Conservation (phyloP, 352 stramenopile genomes). For the Phytophthora boehmeriae region DNA sequence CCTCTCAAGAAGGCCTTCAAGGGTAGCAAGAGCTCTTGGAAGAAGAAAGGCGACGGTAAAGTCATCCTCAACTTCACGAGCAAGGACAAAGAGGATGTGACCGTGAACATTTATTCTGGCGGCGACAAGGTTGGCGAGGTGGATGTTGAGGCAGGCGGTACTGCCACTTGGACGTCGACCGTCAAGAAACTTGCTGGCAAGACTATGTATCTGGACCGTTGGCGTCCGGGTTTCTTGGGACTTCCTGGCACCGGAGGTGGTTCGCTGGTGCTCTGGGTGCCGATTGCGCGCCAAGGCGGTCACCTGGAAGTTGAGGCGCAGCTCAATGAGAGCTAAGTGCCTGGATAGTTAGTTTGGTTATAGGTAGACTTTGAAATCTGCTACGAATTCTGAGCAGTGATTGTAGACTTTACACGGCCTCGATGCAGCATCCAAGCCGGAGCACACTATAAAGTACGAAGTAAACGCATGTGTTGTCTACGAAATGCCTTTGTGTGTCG, state of each 20-base stretch:
- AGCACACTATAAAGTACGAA: no score
- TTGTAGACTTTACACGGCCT: no score
- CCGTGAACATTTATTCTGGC: conserved; percentile 19
- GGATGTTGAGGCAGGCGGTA: conserved; percentile 8
- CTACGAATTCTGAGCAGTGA: no score
- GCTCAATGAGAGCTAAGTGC: background rate
- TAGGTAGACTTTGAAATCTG: no score
- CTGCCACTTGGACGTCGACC: conserved; percentile 6
- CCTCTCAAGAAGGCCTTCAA: conserved; percentile 37
- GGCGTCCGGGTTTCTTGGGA: background rate
- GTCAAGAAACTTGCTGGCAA: conserved; percentile 6
- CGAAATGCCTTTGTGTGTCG: no score
- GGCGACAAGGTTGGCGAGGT: conserved; percentile 14
- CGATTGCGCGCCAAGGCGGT: background rate
- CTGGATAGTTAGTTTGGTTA: background rate
- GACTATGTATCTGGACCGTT: background rate
- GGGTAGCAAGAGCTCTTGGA: conserved; percentile 33
- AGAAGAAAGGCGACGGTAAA: conserved; percentile 5
- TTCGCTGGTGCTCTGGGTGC: conserved; percentile 21
- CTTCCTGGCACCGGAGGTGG: conserved; percentile 5
- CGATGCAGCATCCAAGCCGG: no score
- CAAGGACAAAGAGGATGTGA: conserved; percentile 17
- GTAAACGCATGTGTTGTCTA: no score
- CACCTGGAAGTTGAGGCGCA: background rate
- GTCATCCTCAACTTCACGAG: conserved; percentile 17